Conservation (phyloP, 345 rosid species). For the Eucalyptus paniculata region DNA sequence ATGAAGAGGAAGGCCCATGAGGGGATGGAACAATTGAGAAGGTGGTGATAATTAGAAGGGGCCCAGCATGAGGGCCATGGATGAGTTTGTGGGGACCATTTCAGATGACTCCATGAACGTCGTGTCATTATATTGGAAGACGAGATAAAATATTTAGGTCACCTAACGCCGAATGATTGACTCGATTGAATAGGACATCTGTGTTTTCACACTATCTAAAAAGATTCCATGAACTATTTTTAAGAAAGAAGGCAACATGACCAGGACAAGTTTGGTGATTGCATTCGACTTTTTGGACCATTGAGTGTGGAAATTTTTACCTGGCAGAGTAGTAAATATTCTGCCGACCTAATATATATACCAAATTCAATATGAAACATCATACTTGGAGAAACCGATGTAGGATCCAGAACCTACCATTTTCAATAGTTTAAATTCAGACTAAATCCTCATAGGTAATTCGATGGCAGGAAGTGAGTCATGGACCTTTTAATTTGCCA, state of each 20-base stretch:
- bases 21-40: background rate
- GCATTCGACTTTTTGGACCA: background rate
- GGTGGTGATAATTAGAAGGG: background rate
- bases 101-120: background rate
- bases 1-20: conserved; percentile 8
- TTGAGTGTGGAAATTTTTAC: background rate
- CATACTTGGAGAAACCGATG: background rate
- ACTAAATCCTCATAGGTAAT: background rate
- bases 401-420: background rate
- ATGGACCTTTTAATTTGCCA: background rate
- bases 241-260: background rate
- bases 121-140: background rate
- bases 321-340: background rate
- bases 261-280: background rate
- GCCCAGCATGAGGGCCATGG: background rate
- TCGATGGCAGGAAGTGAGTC: background rate
- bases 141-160: background rate
- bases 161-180: background rate
- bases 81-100: background rate
- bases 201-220: background rate
- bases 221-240: background rate
- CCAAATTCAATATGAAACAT: background rate
- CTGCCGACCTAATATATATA: background rate
- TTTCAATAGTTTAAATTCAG: background rate
- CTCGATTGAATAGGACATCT: background rate